Conservation (phyloP, 441 rosid species). For the Syzygium malaccense region DNA sequence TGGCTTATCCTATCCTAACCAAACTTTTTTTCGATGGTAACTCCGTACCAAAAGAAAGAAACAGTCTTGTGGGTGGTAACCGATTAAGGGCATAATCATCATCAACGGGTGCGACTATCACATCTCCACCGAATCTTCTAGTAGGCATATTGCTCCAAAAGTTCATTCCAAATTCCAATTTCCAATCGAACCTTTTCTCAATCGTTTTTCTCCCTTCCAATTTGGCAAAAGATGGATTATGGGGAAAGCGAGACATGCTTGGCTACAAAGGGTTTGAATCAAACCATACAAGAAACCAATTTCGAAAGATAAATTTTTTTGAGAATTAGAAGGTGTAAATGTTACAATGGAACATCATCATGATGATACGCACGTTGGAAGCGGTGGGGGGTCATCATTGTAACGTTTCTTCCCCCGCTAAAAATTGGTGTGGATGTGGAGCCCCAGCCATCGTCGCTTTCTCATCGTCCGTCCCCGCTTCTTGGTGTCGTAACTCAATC, state of each 20-base stretch:
- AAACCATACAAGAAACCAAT: not conserved
- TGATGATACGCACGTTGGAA: not conserved
- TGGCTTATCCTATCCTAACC: not conserved
- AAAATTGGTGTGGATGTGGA: not conserved
- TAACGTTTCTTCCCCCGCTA: not conserved
- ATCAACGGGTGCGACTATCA: not conserved
- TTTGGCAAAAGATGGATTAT: not conserved
- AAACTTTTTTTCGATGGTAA: not conserved
- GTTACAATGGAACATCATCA: not conserved
- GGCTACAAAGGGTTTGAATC: not conserved
- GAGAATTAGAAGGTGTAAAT: not conserved
- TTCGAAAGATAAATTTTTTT: not conserved
- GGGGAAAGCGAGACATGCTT: not conserved
- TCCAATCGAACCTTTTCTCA: not conserved
- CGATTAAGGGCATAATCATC: not conserved
- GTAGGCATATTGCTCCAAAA: not conserved
- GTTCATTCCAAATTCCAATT: not conserved
- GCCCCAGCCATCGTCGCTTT: not conserved
- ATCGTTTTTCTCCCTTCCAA: too few species aligned
- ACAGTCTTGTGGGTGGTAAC: not conserved
- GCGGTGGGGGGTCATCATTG: not conserved
- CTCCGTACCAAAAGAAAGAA: not conserved
- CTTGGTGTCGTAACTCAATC: not conserved
- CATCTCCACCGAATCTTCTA: not conserved
- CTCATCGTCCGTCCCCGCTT: not conserved